Percentiles rank a stretch among this genome's conserved stretches.
These are phyloP conservation scores for Cochlearia excelsa DNA, from an alignment of 345 rosid species.

Conservation along the genomic window DNA sequence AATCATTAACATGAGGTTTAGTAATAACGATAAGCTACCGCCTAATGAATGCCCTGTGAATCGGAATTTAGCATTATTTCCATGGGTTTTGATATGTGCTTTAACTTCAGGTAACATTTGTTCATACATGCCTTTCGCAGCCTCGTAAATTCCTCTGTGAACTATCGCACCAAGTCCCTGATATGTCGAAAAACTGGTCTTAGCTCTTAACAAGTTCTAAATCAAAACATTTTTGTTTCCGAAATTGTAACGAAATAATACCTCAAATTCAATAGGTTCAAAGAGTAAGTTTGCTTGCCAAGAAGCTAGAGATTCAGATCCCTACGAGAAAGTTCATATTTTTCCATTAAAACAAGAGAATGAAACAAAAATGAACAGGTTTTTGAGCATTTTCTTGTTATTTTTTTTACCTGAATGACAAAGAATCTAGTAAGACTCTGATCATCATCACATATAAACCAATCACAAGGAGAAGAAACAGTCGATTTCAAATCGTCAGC, in stretches of 20 bases:
- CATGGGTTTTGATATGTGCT: slow-evolving; percentile 50
- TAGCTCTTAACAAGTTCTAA: not conserved
- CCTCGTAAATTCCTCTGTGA: slow-evolving; percentile 89
- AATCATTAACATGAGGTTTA: slow-evolving; percentile 71
- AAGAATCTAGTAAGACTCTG: slow-evolving; percentile 66
- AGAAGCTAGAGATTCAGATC: slow-evolving; percentile 80
- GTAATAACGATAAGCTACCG: slow-evolving; percentile 72
- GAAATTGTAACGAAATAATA: slow-evolving; percentile 9
- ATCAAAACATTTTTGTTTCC: not conserved
- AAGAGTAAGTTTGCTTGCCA: slow-evolving; percentile 90
- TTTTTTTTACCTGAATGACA: slow-evolving; percentile 68
- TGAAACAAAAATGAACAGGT: not conserved
- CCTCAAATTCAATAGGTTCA: slow-evolving; percentile 85
- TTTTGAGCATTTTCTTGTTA: not conserved
- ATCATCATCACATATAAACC: slow-evolving; percentile 95
- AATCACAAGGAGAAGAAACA: slow-evolving; percentile 80
- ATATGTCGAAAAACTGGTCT: not conserved
- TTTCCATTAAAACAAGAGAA: not conserved
- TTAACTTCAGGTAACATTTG: slow-evolving; percentile 80
- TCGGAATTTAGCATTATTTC: slow-evolving; percentile 55
- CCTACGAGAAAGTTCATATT: slow-evolving; percentile 40
- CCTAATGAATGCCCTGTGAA: slow-evolving; percentile 91
- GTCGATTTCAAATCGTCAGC: slow-evolving; percentile 83
- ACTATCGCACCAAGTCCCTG: slow-evolving; percentile 68
- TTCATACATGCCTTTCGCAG: slow-evolving; percentile 90